Percentiles rank a stretch among this genome's conserved stretches.
These are phyloP conservation scores for Wallacemonas sp. DNA, from an alignment of 208 protist species.

Conservation along the genomic window DNA sequence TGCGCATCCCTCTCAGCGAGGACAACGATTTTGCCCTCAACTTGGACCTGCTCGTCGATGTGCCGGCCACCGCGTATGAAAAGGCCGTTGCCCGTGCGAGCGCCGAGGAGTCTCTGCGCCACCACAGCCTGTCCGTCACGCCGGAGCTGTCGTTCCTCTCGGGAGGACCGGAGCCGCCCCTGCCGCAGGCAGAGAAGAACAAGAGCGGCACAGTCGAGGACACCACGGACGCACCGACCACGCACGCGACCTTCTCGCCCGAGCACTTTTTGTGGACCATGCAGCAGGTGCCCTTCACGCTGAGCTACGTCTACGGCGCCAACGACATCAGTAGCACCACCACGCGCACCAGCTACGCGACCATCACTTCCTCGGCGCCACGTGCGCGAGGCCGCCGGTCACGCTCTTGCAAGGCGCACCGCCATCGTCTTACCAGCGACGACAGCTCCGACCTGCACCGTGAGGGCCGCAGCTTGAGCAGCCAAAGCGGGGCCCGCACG, in stretches of 20 bases:
- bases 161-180: no score
- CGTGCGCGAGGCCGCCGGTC: background rate
- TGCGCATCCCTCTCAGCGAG: slow-evolving; percentile 6
- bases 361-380: background rate
- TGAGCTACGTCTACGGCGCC: slow-evolving; percentile 26
- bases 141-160: background rate
- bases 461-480: no score
- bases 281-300: slow-evolving; percentile 24
- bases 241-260: background rate
- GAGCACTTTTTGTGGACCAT: slow-evolving; percentile 14
- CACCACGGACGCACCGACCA: background rate
- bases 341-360: slow-evolving; percentile 17
- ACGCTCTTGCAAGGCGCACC: background rate
- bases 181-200: no score
- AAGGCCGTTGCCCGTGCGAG: background rate
- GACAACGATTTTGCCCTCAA: slow-evolving; percentile 2
- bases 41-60: slow-evolving; percentile 5
- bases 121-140: background rate
- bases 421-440: no score
- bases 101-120: background rate
- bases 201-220: background rate
- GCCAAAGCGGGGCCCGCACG: background rate
- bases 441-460: no score
- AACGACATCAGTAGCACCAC: slow-evolving; percentile 16
- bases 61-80: background rate